Evolutionary conservation across 768 basidiomycete genomes (phyloP).

Genomic region (Ramaria sp.): DNA sequence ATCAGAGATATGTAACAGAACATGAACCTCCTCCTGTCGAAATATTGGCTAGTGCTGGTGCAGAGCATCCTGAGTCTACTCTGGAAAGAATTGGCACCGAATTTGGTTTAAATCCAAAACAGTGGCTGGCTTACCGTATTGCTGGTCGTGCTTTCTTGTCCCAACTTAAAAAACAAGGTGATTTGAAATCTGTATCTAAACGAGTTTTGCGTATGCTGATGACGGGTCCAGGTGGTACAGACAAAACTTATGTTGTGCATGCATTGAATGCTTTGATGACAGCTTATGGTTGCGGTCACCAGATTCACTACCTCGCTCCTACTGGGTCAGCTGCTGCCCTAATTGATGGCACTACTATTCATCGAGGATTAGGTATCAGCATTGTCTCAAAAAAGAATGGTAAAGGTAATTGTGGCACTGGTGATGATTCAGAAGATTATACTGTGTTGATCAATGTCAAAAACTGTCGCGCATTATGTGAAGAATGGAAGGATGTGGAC

Average conservation of each 20-base stretch:
- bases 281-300: constrained; percentile 14
- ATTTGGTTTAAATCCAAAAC: no score
- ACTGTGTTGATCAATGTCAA: not conserved
- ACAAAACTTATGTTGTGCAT: constrained; percentile 30
- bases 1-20: no score
- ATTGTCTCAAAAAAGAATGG: constrained; percentile 8
- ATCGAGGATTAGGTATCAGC: constrained; percentile 23
- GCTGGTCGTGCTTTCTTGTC: not conserved
- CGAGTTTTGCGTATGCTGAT: not conserved
- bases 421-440: not conserved
- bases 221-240: constrained; percentile 28
- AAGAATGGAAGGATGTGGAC: constrained; percentile 29
- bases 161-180: not conserved
- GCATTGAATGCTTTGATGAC: constrained; percentile 22
- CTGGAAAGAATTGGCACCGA: no score
- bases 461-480: constrained; percentile 9
- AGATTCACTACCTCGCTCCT: constrained; percentile 20
- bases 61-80: no score
- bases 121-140: no score
- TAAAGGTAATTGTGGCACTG: not conserved
- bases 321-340: constrained; percentile 32
- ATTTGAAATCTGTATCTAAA: not conserved
- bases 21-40: no score
- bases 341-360: constrained; percentile 30
- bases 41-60: no score